Evolutionary conservation across 208 protist species (phyloP).

Genomic region (Crithidia expoeki): DNA sequence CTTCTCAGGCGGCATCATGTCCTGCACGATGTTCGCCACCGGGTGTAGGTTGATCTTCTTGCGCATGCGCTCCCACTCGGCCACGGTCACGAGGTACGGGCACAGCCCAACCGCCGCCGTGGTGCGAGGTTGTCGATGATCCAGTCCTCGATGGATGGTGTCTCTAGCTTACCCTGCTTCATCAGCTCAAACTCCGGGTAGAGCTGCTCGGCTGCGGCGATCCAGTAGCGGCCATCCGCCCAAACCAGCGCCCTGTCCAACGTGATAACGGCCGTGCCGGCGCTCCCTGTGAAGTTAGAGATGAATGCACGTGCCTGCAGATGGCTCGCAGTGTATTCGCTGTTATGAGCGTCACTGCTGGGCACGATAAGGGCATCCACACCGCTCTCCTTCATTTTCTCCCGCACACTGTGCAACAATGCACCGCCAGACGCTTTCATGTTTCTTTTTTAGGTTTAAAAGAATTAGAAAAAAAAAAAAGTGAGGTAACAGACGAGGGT

Average conservation of each 20-base stretch:
- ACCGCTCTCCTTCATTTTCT: conserved; percentile 64
- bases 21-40: conserved; percentile 43
- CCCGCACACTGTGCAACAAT: conserved; percentile 67
- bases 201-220: conserved; percentile 90
- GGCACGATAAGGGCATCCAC: conserved; percentile 92
- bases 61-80: conserved; percentile 74
- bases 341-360: conserved; percentile 94
- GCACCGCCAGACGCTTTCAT: conserved; percentile 43
- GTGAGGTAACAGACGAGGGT: no score
- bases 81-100: conserved; percentile 71
- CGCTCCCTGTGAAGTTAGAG: conserved; percentile 95
- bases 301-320: conserved; percentile 94
- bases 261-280: conserved; percentile 89
- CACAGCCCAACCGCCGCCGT: conserved; percentile 62
- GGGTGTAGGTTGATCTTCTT: conserved; percentile 57
- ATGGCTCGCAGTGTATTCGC: conserved; percentile 93
- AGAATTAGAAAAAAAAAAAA: no score
- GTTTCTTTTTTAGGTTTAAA: no score
- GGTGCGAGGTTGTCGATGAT: conserved; percentile 50
- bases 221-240: conserved; percentile 98
- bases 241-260: conserved; percentile 90
- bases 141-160: conserved; percentile 74
- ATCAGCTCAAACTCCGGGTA: conserved; percentile 86
- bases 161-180: conserved; percentile 70
- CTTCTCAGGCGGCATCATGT: conserved; percentile 43